Conservation (phyloP, 1,139 yeast species). For the Taphrina pruni region DNA sequence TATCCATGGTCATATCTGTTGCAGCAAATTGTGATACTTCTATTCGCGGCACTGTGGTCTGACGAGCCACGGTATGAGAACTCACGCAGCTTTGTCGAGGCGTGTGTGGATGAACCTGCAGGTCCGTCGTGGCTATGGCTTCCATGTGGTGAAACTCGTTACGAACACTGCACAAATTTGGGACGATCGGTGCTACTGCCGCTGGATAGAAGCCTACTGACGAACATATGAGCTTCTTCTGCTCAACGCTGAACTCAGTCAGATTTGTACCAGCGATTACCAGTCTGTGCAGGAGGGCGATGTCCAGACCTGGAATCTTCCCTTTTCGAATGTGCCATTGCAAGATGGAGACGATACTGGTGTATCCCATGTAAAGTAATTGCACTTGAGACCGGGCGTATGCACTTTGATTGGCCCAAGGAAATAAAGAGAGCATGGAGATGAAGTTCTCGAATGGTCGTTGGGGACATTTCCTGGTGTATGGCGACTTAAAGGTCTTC, state of each 20-base stretch:
- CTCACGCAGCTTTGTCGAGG: background rate
- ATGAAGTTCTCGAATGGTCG: slow-evolving; percentile 38
- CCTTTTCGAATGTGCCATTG: slow-evolving; percentile 30
- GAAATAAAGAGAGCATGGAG: slow-evolving; percentile 26
- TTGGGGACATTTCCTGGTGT: slow-evolving; percentile 36
- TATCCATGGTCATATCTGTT: background rate
- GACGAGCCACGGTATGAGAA: background rate
- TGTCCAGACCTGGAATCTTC: slow-evolving; percentile 23
- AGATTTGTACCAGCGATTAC: slow-evolving; percentile 28
- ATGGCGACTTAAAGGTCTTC: slow-evolving; percentile 37
- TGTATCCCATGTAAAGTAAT: slow-evolving; percentile 25
- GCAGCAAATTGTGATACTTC: background rate
- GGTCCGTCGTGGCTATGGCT: background rate
- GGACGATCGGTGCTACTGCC: slow-evolving; percentile 1
- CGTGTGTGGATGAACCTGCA: background rate
- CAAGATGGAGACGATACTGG: slow-evolving; percentile 20
- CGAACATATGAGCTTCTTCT: slow-evolving; percentile 11
- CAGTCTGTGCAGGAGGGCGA: slow-evolving; percentile 6
- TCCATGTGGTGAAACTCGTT: background rate
- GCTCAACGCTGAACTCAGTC: slow-evolving; percentile 20
- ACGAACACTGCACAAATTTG: background rate
- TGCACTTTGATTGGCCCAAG: slow-evolving; percentile 25
- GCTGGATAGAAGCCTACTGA: slow-evolving; percentile 24
- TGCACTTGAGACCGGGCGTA: slow-evolving; percentile 22
- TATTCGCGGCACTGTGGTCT: background rate